Evolutionary conservation across 371 early-diverging fungal species (phyloP).

Genomic region (Mortierella polycephala): DNA sequence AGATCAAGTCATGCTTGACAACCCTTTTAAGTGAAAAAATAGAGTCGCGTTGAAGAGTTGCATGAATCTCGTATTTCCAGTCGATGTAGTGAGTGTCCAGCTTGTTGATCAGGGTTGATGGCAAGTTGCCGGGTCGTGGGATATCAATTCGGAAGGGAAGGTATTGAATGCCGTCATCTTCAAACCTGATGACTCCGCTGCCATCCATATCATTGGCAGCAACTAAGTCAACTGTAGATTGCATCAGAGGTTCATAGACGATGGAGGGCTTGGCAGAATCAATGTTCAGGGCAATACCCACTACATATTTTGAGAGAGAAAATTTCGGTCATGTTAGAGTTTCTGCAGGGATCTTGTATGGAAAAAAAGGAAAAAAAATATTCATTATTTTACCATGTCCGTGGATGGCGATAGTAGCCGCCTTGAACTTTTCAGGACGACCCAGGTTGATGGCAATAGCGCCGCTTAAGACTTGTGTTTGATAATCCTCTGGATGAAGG

Average conservation of each 20-base stretch:
- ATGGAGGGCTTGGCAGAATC: constrained; percentile 17
- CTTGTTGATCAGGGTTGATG: constrained; percentile 43
- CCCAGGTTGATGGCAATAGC: constrained; percentile 26
- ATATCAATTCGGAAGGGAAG: constrained; percentile 50
- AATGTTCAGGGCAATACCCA: constrained; percentile 33
- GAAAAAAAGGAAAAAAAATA: neutral
- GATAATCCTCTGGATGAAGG: constrained; percentile 6
- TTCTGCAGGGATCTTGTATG: no score
- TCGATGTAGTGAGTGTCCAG: constrained; percentile 45
- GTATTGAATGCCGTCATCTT: constrained; percentile 24
- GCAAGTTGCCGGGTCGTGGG: constrained; percentile 23
- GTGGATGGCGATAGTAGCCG: constrained; percentile 25
- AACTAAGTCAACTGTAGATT: constrained; percentile 19
- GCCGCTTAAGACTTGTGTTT: constrained; percentile 24
- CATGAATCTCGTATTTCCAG: constrained; percentile 51
- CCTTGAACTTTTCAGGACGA: constrained; percentile 29
- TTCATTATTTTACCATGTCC: constrained; percentile 30
- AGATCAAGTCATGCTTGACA: constrained; percentile 37
- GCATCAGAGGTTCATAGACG: constrained; percentile 34
- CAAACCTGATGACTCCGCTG: constrained; percentile 19
- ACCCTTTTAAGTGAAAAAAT: constrained; percentile 18
- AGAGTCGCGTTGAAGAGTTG: constrained; percentile 29
- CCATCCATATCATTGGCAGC: constrained; percentile 52
- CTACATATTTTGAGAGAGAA: constrained; percentile 4
- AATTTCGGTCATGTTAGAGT: neutral